Evolutionary conservation across 345 rosid species (phyloP).

Genomic region (Cardamine resedifolia): DNA sequence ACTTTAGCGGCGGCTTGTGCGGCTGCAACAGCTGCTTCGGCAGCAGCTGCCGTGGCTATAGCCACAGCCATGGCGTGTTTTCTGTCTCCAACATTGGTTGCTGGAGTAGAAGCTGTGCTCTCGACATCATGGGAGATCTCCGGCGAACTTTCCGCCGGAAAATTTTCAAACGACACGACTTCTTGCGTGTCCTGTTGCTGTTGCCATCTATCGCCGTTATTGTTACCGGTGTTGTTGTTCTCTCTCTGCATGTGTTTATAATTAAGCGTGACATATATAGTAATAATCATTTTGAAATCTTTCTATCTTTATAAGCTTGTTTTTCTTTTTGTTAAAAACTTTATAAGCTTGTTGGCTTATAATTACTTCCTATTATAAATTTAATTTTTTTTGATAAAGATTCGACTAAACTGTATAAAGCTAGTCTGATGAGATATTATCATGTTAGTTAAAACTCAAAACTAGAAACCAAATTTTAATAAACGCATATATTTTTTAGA

Average conservation of each 20-base stretch:
- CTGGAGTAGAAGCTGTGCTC: constrained; percentile 52
- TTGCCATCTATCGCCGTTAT: constrained; percentile 44
- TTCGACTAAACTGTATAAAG: background rate
- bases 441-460: background rate
- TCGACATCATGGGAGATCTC: constrained; percentile 65
- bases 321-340: too few species aligned
- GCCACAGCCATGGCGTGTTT: constrained; percentile 88
- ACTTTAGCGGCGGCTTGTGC: constrained; percentile 97
- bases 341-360: background rate
- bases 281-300: background rate
- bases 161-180: constrained; percentile 83
- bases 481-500: background rate
- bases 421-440: background rate
- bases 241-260: constrained; percentile 20
- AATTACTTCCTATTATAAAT: background rate
- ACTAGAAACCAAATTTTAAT: background rate
- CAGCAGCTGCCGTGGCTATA: constrained; percentile 90
- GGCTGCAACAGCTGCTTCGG: constrained; percentile 90
- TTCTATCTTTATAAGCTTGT: constrained; percentile 2
- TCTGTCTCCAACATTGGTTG: constrained; percentile 50
- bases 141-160: constrained; percentile 79
- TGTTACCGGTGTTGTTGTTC: constrained; percentile 23
- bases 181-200: constrained; percentile 63
- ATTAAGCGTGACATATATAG: constrained; percentile 4
- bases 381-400: background rate